A percentile compares a stretch with the other conserved stretches of the same genome.
Conservation (phyloP, 208 protist species). For the Acanthamoeba triangularis region DNA sequence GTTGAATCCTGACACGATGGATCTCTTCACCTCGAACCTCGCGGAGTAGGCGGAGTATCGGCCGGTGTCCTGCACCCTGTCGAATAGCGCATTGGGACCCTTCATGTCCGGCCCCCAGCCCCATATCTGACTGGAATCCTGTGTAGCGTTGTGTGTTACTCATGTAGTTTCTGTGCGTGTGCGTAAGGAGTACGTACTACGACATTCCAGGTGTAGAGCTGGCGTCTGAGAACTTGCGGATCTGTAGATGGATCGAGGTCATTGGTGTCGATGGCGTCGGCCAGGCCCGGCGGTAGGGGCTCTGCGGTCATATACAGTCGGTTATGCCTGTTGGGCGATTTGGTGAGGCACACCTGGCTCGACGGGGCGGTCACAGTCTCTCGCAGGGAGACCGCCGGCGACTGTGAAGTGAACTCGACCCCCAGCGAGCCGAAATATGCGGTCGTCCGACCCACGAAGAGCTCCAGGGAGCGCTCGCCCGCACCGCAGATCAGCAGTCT, state of each 20-base stretch:
- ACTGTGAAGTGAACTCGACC: slow-evolving; percentile 95
- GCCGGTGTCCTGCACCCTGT: too few species aligned
- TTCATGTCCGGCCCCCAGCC: neutral
- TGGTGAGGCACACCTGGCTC: neutral
- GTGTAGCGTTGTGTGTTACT: too few species aligned
- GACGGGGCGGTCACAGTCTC: neutral
- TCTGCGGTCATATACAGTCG: neutral
- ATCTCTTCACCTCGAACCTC: too few species aligned
- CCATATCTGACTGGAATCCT: neutral
- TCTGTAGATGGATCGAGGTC: too few species aligned
- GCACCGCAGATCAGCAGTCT: slow-evolving; percentile 97
- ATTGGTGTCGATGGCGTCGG: neutral
- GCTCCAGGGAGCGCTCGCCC: slow-evolving; percentile 99
- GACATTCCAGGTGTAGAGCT: neutral
- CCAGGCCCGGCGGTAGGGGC: neutral
- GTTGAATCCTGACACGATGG: too few species aligned
- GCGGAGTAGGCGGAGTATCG: too few species aligned
- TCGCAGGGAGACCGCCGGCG: slow-evolving; percentile 96
- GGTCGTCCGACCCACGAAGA: slow-evolving; percentile 99
- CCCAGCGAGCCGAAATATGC: slow-evolving; percentile 95
- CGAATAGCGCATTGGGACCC: neutral
- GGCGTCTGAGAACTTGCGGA: neutral
- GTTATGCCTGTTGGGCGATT: neutral
- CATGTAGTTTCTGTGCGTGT: too few species aligned
- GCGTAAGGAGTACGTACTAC: neutral